Evolutionary conservation across 148 eudicot species (phyloP), one percentile per base, ranked within the genome.

Genomic region (Amaranthus hypochondriacus): DNA sequence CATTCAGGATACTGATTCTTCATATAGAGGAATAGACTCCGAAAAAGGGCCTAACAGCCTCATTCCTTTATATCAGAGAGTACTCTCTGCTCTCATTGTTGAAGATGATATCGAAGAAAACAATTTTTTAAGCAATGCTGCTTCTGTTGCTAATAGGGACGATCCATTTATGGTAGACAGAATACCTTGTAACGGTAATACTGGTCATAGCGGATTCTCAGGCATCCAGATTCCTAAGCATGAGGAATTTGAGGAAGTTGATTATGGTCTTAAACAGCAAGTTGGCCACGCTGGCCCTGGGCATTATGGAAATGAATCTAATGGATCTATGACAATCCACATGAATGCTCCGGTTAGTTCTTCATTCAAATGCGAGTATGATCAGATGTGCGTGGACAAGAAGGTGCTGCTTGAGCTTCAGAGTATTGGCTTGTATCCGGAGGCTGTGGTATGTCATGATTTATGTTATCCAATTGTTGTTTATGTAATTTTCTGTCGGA

Each of bases 41-140:
- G 89, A 80, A 62, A 82, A 73, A 76, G 77, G 76, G 69, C 59
- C 67, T 54, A 78, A 84, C 63, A 68, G 58, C 66, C 75, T 69
- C 50, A 76, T 85, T 51, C 95, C 97, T 48, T 74, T 93, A 63
- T 87, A 85, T 70, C 95, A 91, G 70, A 93, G 94, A 80, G 89
- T 93, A 67, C 86, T 93, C 59, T 91, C 98, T 81, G 98, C 98
- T 76, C 88, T 93, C 12, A 91, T 93, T 69, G 70, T 83, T 50
- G 98, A 91, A 65, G 92, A 90, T 81, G 94, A 92, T 28, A 28
- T 28, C 39, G 39, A 28, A 28, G 93, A 86, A 72, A 82, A 60
- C 74, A 76, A 60, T 57, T 74, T 70, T 75, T 81, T 73, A 53
- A 73, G 80, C 71, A 79, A 69, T 70, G 74, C 71, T 49, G 63